These are phyloP conservation scores for Henningerozyma blattae DNA, from an alignment of 805 yeast genomes.

Conservation along the genomic window DNA sequence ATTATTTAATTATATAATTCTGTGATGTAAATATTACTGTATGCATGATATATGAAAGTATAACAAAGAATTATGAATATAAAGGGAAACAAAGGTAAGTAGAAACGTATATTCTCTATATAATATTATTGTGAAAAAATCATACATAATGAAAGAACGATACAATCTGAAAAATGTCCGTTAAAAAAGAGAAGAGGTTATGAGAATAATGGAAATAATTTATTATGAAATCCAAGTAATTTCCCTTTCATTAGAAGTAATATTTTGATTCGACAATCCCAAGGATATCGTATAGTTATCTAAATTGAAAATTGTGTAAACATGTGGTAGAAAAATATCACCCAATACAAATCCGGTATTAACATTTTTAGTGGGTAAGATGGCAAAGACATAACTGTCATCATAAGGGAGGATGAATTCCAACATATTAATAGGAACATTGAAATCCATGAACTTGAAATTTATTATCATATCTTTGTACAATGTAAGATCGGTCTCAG, in stretches of 20 bases:
- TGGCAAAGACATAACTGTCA: not conserved
- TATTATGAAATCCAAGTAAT: too few species aligned
- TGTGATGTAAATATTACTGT: too few species aligned
- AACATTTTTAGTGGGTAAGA: conserved; percentile 16
- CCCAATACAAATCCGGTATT: conserved; percentile 31
- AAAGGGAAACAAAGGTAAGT: too few species aligned
- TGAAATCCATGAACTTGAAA: conserved; percentile 48
- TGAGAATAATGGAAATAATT: too few species aligned
- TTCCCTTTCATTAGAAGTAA: not conserved
- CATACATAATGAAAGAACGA: too few species aligned
- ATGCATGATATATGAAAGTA: too few species aligned
- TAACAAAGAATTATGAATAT: too few species aligned
- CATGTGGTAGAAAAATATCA: conserved; percentile 39
- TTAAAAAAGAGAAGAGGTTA: too few species aligned
- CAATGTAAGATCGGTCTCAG: conserved; percentile 21
- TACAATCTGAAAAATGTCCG: too few species aligned
- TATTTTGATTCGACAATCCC: conserved; percentile 10
- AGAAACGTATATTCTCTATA: too few species aligned
- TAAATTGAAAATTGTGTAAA: conserved; percentile 44
- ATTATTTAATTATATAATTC: too few species aligned
- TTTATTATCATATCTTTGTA: conserved; percentile 7
- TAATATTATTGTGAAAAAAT: too few species aligned
- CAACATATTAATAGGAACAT: conserved; percentile 37
- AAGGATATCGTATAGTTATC: conserved; percentile 32
- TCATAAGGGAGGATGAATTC: conserved; percentile 8